A percentile compares a stretch with the other conserved stretches of the same genome.
These are phyloP conservation scores for Colletotrichum trifolii DNA, from an alignment of 2,329 filamentous ascomycete genomes.

Conservation along the genomic window DNA sequence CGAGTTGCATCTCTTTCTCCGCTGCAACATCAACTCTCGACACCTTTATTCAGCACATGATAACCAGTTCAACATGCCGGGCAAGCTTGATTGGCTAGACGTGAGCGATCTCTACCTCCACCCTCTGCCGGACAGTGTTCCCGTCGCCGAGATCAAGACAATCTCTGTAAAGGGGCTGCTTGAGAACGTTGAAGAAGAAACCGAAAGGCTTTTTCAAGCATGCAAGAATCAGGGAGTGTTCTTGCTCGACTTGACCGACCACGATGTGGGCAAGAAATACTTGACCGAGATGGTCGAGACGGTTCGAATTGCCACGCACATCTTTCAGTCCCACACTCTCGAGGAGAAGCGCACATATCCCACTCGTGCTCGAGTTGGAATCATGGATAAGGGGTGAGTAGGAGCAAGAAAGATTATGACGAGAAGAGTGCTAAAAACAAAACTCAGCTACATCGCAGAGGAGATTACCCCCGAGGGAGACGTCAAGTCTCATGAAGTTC, in stretches of 20 bases:
- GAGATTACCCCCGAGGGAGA: neutral
- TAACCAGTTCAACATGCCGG: too few relatives aligned
- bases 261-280: neutral
- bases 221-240: neutral
- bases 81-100: neutral
- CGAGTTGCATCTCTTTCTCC: too few relatives aligned
- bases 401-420: neutral
- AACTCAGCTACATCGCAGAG: neutral
- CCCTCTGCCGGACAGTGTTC: neutral
- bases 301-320: neutral
- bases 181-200: neutral
- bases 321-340: slow-evolving; percentile 1
- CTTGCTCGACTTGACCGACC: neutral
- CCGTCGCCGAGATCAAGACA: neutral
- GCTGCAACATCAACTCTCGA: too few relatives aligned
- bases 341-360: neutral
- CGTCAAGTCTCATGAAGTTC: neutral
- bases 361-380: neutral
- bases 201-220: neutral
- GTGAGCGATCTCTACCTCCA: neutral
- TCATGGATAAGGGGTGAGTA: slow-evolving; percentile 5
- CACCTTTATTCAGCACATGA: too few relatives aligned
- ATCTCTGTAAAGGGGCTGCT: neutral
- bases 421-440: too few relatives aligned
- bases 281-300: neutral